Percentiles rank a stretch among this genome's conserved stretches.
These are phyloP conservation scores for Verticillium nubilum DNA, from an alignment of 2,329 filamentous ascomycete genomes.

Conservation along the genomic window DNA sequence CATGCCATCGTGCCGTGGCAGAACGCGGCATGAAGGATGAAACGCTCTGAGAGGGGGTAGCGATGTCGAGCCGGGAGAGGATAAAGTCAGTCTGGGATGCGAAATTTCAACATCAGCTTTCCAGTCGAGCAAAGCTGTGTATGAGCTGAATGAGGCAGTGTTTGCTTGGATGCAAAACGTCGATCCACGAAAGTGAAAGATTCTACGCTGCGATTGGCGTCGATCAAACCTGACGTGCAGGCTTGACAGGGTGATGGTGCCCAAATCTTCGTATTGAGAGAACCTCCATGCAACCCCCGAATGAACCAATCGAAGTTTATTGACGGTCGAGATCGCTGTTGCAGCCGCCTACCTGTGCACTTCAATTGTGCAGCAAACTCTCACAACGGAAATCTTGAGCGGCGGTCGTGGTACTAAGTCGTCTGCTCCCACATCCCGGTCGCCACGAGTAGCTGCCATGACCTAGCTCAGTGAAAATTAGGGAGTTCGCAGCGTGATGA, in stretches of 20 bases:
- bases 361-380: no score
- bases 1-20: not conserved
- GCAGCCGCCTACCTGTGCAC: not conserved
- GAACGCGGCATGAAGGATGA: not conserved
- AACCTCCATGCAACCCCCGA: not conserved
- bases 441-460: not conserved
- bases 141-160: conserved; percentile 9
- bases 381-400: no score
- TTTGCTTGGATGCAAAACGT: conserved; percentile 10
- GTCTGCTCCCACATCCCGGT: not conserved
- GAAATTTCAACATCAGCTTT: not conserved
- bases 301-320: not conserved
- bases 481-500: no score
- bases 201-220: conserved; percentile 13
- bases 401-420: no score
- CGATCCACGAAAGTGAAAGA: not conserved
- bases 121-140: not conserved
- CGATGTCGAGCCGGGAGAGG: not conserved
- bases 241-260: not conserved
- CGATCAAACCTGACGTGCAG: conserved; percentile 12
- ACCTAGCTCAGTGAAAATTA: no score
- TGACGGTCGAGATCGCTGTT: not conserved
- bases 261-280: not conserved
- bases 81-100: not conserved
- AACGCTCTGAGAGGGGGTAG: not conserved